Evolutionary conservation across 257 asterid genomes (phyloP), one percentile per base, ranked within the genome.

Genomic region (Petunia axillaris): DNA sequence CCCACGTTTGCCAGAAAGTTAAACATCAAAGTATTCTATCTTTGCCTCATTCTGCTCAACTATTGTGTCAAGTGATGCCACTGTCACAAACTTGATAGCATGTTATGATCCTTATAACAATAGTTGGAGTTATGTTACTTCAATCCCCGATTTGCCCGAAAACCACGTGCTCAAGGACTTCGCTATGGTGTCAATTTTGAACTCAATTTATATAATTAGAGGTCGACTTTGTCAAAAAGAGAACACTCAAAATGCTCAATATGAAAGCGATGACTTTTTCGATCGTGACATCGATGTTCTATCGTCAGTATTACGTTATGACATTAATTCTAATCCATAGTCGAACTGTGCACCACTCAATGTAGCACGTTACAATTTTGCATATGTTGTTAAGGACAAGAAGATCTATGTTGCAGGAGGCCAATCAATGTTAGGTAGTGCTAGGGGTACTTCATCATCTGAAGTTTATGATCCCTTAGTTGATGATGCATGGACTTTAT

Each of bases 401-500:
- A 90, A 83, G 75, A 89, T 90, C 2, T 89, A 87, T 15, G 89
- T 86, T 1, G 89, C 90, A 1, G 90, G 91, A 8, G 91, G 94
- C 3, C 89, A 87, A 8, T 82, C 79, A 40, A 81, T 83, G 1
- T 4, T 82, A 52, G 88, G 83, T 5, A 82, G 85, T 14, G 91
- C 87, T 8, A 80, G 64, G 48, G 83, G 90, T 54, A 87, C 85
- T 2, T 77, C 94, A 58, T 81, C 84, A 6, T 86, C 85, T 14
- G 92, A 90, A 62, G 81, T 84, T 64, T 89, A 87, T 53, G 84
- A 89, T 63, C 87, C 90, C 1, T 15, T 41, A 14, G 9, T 4
- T 0, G 79, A 87, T 53, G 14, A 1, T 0, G 80, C 36, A 36
- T 89, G 94, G 93, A 81, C 80, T 1, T 39, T 74, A 52, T 36